Evolutionary conservation across 345 rosid genomes (phyloP).

Genomic region (Lenwebbia sp.): DNA sequence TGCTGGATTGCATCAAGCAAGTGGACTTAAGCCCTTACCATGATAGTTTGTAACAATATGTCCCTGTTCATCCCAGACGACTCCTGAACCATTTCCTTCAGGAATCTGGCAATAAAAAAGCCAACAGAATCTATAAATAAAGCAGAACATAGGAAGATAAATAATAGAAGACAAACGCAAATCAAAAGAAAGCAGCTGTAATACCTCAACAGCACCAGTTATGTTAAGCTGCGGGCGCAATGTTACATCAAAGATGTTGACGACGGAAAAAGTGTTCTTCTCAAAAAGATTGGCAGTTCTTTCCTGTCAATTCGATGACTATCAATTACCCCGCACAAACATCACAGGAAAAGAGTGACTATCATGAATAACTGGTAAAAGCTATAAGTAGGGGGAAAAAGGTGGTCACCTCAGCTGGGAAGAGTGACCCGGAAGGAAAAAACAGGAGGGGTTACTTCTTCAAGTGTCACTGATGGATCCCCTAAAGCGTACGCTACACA

Average conservation of each 20-base stretch:
- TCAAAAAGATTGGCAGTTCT: constrained; percentile 79
- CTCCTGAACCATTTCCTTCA: constrained; percentile 99
- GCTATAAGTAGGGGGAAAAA: neutral
- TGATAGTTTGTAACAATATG: constrained; percentile 94
- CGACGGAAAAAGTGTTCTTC: constrained; percentile 77
- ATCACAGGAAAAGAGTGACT: neutral
- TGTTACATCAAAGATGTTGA: constrained; percentile 88
- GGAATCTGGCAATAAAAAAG: constrained; percentile 49
- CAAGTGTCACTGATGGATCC: constrained; percentile 66
- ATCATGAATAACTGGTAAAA: neutral
- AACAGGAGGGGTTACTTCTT: constrained; percentile 78
- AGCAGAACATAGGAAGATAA: neutral
- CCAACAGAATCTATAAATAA: neutral
- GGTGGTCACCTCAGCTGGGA: constrained; percentile 66
- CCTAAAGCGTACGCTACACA: constrained; percentile 72
- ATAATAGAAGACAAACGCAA: neutral
- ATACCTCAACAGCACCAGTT: constrained; percentile 92
- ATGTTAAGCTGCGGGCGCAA: constrained; percentile 85
- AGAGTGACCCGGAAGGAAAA: constrained; percentile 68
- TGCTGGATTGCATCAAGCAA: neutral
- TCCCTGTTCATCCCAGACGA: constrained; percentile 83
- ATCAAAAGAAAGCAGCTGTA: neutral
- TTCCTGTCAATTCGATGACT: constrained; percentile 36
- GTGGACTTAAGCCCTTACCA: constrained; percentile 36
- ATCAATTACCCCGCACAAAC: neutral